Percentiles rank a stretch among this genome's conserved stretches.
phyloP scores from a whole-genome alignment of 768 basidiomycete species.

The Dacryopinax spathularia region DNA sequence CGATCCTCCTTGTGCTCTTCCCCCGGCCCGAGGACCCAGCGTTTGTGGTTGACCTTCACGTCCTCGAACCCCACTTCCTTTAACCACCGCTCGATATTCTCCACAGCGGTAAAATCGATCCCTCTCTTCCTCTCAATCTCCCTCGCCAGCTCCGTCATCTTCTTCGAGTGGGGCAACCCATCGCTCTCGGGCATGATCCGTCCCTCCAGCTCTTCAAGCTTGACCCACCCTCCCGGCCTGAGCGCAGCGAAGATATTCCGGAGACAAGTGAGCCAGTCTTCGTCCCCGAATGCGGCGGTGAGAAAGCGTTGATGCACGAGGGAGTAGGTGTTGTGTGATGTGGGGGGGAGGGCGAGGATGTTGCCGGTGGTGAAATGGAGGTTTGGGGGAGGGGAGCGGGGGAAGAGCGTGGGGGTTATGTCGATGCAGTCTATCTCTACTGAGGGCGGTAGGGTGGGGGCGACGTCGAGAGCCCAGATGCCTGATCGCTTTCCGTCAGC shows the following conservation, averaged over 20 bases:
- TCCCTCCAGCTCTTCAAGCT: background rate
- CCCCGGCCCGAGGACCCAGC: background rate
- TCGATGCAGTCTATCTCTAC: background rate
- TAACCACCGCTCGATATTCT: background rate
- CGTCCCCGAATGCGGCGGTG: background rate
- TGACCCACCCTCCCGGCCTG: background rate
- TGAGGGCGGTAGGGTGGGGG: background rate
- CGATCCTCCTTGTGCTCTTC: background rate
- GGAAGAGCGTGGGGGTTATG: background rate
- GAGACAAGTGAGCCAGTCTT: background rate
- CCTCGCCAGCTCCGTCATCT: background rate
- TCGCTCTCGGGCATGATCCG: background rate
- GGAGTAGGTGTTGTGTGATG: background rate
- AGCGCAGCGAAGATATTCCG: background rate
- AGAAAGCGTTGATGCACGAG: conserved; percentile 1
- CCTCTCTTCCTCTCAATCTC: background rate
- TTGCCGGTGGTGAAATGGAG: background rate
- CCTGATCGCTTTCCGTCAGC: no score
- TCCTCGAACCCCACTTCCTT: background rate
- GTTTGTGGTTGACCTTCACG: background rate
- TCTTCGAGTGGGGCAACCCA: background rate
- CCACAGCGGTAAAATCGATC: background rate
- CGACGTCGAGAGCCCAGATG: background rate
- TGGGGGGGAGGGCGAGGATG: background rate
- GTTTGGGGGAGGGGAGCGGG: background rate